Base-by-base conservation (phyloP, 1,139 yeast genomes). In the Geotrichum carabidarum region DNA sequence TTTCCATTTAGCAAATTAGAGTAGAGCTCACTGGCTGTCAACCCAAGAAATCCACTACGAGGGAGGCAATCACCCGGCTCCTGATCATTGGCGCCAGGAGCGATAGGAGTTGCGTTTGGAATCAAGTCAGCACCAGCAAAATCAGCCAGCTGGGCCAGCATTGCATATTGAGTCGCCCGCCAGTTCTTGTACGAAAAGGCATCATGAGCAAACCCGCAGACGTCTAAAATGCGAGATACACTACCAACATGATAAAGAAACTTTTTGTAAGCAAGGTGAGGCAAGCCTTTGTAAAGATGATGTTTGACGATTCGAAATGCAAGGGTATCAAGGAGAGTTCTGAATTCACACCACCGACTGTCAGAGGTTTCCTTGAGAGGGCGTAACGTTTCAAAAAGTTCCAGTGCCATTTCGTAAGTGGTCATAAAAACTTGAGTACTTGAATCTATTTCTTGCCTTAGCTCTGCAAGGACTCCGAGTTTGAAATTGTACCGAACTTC, bases 241-340 rank as follows among this genome's bases (percentile, higher is more conserved):
- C 78, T 78, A 27, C 74, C 74, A 1, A 85, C 65, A 69, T 88
- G 96, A 8, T 80, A 73, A 44, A 76, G 76, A 64, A 86, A 89
- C 65, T 83, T 85, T 55, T 78, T 75, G 60, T 81, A 78, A 0
- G 90, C 88, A 41, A 74, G 62, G 42, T 82, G 74, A 0, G 86
- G 78, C 59, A 80, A 81, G 44, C 80, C 85, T 30, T 80, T 60
- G n/a, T 86, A 80, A 40, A 86, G 73, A 61, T 82, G 79, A 0
- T 83, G 74, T 58, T 86, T 75, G 3, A 81, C 80, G 12, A 86
- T 81, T 61, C 84, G 86, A 55, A 84, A 75, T 0, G 86, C 84
- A 8, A 80, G 65, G 1, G 79, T 65, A 65, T 88, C 95, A 9
- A 85, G 67, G 47, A 84, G 68, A 12, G 65, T 65, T 45, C 88